A percentile compares a stretch with the other conserved stretches of the same genome.
Conservation (phyloP, 2,329 filamentous ascomycete genomes). For the Trichophyton rubrum region DNA sequence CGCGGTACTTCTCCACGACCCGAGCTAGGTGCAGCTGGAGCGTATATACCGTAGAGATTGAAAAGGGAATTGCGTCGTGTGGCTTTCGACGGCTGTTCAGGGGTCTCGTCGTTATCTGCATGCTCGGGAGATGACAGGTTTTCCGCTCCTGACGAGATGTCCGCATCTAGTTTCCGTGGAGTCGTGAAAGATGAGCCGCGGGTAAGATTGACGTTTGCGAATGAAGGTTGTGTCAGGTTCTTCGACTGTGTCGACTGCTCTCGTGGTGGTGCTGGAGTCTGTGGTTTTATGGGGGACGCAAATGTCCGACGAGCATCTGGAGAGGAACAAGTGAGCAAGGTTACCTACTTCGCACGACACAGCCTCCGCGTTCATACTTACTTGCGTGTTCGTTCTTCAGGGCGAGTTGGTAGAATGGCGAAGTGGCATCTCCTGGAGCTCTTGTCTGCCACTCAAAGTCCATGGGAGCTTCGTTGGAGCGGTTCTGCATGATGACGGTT, state of each 20-base stretch:
- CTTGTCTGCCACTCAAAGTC: constrained; percentile 39
- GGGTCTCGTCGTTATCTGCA: constrained; percentile 38
- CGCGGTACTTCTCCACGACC: constrained; percentile 55
- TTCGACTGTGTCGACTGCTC: constrained; percentile 39
- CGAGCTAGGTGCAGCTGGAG: constrained; percentile 31
- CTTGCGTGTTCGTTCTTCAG: constrained; percentile 27
- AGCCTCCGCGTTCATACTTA: background rate
- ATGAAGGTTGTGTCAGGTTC: constrained; percentile 34
- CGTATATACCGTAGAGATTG: constrained; percentile 32
- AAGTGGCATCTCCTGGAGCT: constrained; percentile 34
- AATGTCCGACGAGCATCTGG: constrained; percentile 31
- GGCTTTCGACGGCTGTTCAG: constrained; percentile 26
- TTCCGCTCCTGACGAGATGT: constrained; percentile 38
- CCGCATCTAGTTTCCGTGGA: constrained; percentile 36
- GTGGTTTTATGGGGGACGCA: constrained; percentile 38
- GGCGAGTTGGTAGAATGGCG: constrained; percentile 38
- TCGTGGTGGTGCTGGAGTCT: constrained; percentile 37
- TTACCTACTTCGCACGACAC: background rate
- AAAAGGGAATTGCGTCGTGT: constrained; percentile 30
- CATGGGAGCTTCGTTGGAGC: constrained; percentile 37
- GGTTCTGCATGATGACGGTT: constrained; percentile 22
- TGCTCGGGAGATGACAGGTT: constrained; percentile 35
- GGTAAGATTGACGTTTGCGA: constrained; percentile 22
- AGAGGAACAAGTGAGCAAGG: constrained; percentile 5
- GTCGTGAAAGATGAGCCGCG: constrained; percentile 36